Conservation (phyloP, 352 stramenopile genomes). For the Pythium guiyangense region DNA sequence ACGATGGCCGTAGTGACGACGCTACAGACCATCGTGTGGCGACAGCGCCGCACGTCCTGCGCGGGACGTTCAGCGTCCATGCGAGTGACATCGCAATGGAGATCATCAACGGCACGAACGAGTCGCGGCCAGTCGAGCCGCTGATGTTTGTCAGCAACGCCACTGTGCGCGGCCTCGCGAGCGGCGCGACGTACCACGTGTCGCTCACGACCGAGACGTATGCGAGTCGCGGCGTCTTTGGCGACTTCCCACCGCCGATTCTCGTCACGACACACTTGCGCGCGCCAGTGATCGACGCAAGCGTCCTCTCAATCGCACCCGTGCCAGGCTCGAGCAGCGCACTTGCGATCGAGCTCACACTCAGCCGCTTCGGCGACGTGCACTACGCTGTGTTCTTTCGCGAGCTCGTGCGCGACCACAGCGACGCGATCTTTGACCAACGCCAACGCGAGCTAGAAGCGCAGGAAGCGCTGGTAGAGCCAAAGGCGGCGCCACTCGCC, state of each 20-base stretch:
- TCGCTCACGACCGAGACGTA: conserved; percentile 74
- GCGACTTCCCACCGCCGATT: conserved; percentile 64
- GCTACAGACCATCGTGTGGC: neutral
- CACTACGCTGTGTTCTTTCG: conserved; percentile 78
- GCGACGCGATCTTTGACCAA: conserved; percentile 11
- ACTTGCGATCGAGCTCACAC: conserved; percentile 44
- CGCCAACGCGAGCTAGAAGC: neutral
- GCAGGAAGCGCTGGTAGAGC: conserved; percentile 10
- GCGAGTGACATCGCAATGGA: conserved; percentile 49
- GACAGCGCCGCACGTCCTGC: conserved; percentile 31
- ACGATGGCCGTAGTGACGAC: neutral
- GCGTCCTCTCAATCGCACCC: conserved; percentile 29
- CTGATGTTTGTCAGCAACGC: conserved; percentile 53
- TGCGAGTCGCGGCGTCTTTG: conserved; percentile 59
- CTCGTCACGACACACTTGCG: conserved; percentile 55
- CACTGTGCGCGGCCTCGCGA: conserved; percentile 35
- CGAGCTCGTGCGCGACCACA: conserved; percentile 35
- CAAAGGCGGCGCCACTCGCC: conserved; percentile 3
- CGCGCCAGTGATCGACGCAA: conserved; percentile 33
- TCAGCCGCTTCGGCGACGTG: conserved; percentile 61
- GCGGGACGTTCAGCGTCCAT: conserved; percentile 38
- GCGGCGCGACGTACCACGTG: conserved; percentile 61
- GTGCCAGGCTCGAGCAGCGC: conserved; percentile 35
- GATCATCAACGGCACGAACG: conserved; percentile 70
- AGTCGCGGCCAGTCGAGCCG: conserved; percentile 54